Conservation (phyloP, 371 early-diverging fungal genomes). For the Apophysomyces ossiformis region DNA sequence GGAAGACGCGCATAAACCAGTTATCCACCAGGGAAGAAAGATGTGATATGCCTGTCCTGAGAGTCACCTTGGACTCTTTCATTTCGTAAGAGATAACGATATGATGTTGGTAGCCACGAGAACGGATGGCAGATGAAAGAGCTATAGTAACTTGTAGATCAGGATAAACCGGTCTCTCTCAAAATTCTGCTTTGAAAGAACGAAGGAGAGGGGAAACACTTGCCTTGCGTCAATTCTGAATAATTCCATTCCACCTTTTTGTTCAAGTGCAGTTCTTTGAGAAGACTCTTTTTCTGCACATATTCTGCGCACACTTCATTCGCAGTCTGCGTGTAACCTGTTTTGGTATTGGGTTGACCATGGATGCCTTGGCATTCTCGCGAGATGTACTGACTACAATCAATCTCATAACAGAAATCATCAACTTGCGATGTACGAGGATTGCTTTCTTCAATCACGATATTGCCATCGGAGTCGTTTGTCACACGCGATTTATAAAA, state of each 20-base stretch:
- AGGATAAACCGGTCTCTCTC: neutral
- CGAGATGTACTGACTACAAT: neutral
- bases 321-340: neutral
- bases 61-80: neutral
- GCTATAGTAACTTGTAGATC: neutral
- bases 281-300: neutral
- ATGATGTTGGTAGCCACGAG: neutral
- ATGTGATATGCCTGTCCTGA: neutral
- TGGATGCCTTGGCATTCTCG: neutral
- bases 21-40: neutral
- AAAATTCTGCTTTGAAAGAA: too few relatives aligned
- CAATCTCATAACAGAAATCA: neutral
- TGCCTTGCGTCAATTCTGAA: neutral
- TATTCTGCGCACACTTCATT: neutral
- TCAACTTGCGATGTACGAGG: neutral
- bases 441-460: neutral
- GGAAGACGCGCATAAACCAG: slow-evolving; percentile 1
- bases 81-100: neutral
- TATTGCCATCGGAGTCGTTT: neutral
- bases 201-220: neutral
- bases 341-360: neutral
- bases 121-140: neutral
- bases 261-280: neutral
- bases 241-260: neutral
- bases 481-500: neutral